Percentiles rank a stretch among this genome's conserved stretches.
These are phyloP conservation scores for Mycena belliarum DNA, from an alignment of 768 basidiomycete species.

Conservation along the genomic window DNA sequence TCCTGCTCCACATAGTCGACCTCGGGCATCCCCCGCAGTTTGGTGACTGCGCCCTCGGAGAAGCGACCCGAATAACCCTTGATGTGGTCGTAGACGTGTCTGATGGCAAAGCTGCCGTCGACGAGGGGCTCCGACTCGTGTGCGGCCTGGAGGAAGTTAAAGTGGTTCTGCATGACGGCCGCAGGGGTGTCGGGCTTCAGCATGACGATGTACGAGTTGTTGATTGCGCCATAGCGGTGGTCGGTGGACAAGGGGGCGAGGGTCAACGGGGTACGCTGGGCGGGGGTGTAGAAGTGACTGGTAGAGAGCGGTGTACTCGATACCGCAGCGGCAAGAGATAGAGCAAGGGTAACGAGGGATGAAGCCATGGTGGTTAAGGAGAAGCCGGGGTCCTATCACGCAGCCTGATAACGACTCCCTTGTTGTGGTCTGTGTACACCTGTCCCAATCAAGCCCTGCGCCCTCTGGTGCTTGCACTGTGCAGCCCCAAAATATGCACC, in stretches of 20 bases:
- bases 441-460: background rate
- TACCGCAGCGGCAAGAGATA: slow-evolving; percentile 38
- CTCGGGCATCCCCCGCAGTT: slow-evolving; percentile 81
- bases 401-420: slow-evolving; percentile 27
- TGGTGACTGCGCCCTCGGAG: slow-evolving; percentile 64
- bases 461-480: background rate
- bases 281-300: slow-evolving; percentile 25
- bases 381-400: slow-evolving; percentile 18
- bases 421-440: slow-evolving; percentile 34
- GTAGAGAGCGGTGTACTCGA: slow-evolving; percentile 54
- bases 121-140: slow-evolving; percentile 53
- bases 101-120: slow-evolving; percentile 53
- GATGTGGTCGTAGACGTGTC: slow-evolving; percentile 77
- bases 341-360: slow-evolving; percentile 40
- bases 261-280: slow-evolving; percentile 43
- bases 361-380: slow-evolving; percentile 43
- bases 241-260: slow-evolving; percentile 64
- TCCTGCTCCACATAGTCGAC: slow-evolving; percentile 93
- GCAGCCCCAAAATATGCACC: background rate
- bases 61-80: slow-evolving; percentile 85
- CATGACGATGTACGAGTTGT: slow-evolving; percentile 94
- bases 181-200: slow-evolving; percentile 70
- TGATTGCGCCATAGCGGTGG: slow-evolving; percentile 71
- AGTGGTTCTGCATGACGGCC: slow-evolving; percentile 67
- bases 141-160: slow-evolving; percentile 74